phyloP scores from a whole-genome alignment of 805 yeast genomes.

The Candida methanosorbosa region DNA sequence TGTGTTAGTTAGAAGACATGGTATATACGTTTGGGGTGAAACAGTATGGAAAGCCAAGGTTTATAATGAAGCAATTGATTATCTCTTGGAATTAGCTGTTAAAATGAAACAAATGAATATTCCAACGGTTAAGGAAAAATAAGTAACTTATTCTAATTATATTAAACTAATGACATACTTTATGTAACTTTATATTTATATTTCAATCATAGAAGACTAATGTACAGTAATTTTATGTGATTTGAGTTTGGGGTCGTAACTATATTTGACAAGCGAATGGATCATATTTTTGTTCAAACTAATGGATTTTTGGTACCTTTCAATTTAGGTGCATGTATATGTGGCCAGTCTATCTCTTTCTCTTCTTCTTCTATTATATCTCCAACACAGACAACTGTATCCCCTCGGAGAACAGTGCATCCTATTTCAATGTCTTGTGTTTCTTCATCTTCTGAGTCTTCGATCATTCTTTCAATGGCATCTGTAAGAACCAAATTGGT shows the following conservation, averaged over 20 bases:
- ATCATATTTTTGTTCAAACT: background rate
- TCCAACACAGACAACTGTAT: conserved; percentile 49
- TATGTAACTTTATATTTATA: too few relatives aligned
- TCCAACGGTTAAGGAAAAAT: conserved; percentile 29
- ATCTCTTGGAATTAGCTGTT: conserved; percentile 74
- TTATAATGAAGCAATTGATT: conserved; percentile 89
- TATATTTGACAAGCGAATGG: too few relatives aligned
- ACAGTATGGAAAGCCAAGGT: conserved; percentile 88
- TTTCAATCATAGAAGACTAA: too few relatives aligned
- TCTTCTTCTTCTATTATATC: conserved; percentile 37
- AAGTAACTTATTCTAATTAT: conserved; percentile 4
- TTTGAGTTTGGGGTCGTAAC: too few relatives aligned
- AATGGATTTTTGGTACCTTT: conserved; percentile 24
- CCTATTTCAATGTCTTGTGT: conserved; percentile 36
- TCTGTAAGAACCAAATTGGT: conserved; percentile 50
- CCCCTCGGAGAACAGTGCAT: conserved; percentile 48
- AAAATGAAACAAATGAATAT: conserved; percentile 71
- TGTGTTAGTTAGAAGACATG: conserved; percentile 86
- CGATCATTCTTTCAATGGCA: conserved; percentile 43
- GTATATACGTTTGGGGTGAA: conserved; percentile 96
- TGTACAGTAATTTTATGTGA: too few relatives aligned
- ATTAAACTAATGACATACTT: background rate
- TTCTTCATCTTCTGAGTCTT: conserved; percentile 29
- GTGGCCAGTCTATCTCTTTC: conserved; percentile 31
- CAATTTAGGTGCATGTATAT: conserved; percentile 14